These are phyloP conservation scores for Thermochaetoides thermophila DNA, from an alignment of 495 filamentous ascomycete species.

Conservation along the genomic window DNA sequence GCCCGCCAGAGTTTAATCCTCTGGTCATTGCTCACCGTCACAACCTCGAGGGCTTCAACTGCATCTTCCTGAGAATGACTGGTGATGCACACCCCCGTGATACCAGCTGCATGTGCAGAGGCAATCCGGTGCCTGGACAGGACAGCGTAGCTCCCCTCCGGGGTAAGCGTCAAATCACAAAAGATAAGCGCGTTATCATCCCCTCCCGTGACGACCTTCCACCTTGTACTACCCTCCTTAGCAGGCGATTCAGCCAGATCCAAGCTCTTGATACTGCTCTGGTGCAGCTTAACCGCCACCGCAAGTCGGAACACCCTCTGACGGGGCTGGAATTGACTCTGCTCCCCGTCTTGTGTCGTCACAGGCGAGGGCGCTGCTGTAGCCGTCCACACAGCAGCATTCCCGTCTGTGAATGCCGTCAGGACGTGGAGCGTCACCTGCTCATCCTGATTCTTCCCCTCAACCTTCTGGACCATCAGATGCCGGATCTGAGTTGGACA, in stretches of 20 bases:
- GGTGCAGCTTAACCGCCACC: constrained; percentile 41
- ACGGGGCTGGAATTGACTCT: too few relatives aligned
- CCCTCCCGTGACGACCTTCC: constrained; percentile 56
- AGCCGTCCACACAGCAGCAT: constrained; percentile 24
- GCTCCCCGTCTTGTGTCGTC: not conserved
- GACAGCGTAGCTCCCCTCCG: constrained; percentile 7
- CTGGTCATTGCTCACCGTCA: constrained; percentile 68
- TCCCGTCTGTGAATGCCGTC: constrained; percentile 33
- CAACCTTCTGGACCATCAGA: constrained; percentile 19
- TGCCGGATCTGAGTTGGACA: constrained; percentile 59
- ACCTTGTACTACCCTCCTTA: constrained; percentile 4
- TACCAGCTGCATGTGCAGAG: constrained; percentile 65
- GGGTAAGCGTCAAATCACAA: constrained; percentile 24
- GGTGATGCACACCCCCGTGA: constrained; percentile 50
- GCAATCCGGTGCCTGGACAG: constrained; percentile 40
- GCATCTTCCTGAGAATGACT: constrained; percentile 4
- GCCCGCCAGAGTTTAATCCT: constrained; percentile 58
- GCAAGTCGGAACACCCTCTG: constrained; percentile 4
- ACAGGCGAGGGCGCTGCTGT: not conserved
- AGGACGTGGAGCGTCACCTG: constrained; percentile 34
- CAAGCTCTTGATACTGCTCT: constrained; percentile 57
- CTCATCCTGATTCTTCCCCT: not conserved
- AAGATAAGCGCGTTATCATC: constrained; percentile 70
- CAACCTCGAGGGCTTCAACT: constrained; percentile 19
- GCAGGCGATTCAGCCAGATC: constrained; percentile 20